These are phyloP conservation scores for Pseudogymnoascus sp. DNA, from an alignment of 2,329 filamentous ascomycete genomes.

Conservation along the genomic window DNA sequence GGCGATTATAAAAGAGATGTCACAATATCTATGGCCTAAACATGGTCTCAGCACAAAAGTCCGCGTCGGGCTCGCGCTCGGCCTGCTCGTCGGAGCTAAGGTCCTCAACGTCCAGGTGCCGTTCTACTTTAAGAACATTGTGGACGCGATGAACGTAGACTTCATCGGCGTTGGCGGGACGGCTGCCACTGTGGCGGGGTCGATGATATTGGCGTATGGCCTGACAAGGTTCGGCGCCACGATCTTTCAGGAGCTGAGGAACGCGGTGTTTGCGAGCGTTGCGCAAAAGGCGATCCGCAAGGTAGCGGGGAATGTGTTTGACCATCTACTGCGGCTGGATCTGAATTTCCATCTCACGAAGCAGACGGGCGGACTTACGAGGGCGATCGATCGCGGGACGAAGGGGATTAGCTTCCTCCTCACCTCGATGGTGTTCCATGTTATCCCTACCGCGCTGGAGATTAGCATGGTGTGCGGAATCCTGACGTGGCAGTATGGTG, in stretches of 20 bases:
- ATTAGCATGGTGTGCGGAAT: slow-evolving; percentile 96
- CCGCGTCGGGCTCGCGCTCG: slow-evolving; percentile 78
- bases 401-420: slow-evolving; percentile 97
- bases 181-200: slow-evolving; percentile 78
- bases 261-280: slow-evolving; percentile 93
- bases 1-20: slow-evolving; percentile 99
- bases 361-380: slow-evolving; percentile 88
- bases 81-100: slow-evolving; percentile 81
- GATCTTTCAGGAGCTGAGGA: slow-evolving; percentile 85
- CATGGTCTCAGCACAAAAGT: slow-evolving; percentile 74
- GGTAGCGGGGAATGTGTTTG: slow-evolving; percentile 87
- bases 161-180: slow-evolving; percentile 81
- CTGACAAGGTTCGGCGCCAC: slow-evolving; percentile 81
- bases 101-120: slow-evolving; percentile 95
- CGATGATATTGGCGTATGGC: slow-evolving; percentile 91
- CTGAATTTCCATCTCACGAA: slow-evolving; percentile 89
- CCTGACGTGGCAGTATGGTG: slow-evolving; percentile 89
- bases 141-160: slow-evolving; percentile 97
- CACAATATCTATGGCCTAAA: slow-evolving; percentile 92
- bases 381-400: slow-evolving; percentile 92
- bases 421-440: slow-evolving; percentile 97
- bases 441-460: slow-evolving; percentile 86
- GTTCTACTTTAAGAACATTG: slow-evolving; percentile 98
- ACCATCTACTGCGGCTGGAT: slow-evolving; percentile 80
- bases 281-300: slow-evolving; percentile 92